These are phyloP conservation scores for Phlebiopsis gigantea DNA, from an alignment of 768 basidiomycete species.

Conservation along the genomic window DNA sequence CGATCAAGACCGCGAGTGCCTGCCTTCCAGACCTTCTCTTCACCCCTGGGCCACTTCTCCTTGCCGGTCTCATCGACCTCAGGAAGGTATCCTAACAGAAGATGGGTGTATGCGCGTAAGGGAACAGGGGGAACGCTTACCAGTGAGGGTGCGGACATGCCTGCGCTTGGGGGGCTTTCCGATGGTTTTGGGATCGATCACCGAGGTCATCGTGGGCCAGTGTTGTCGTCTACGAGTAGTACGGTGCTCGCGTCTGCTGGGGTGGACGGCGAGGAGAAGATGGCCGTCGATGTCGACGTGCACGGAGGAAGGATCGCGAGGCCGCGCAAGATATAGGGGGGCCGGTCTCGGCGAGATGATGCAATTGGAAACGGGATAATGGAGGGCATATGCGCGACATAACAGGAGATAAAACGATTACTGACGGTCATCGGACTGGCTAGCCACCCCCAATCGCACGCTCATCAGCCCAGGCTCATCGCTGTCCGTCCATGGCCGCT, in stretches of 20 bases:
- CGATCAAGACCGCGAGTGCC: slow-evolving; percentile 52
- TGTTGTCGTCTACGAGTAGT: not conserved
- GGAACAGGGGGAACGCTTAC: not conserved
- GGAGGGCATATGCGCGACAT: not conserved
- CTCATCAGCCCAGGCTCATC: not conserved
- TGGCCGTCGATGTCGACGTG: slow-evolving; percentile 5
- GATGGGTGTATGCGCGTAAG: not conserved
- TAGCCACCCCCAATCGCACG: not conserved
- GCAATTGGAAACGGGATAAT: not conserved
- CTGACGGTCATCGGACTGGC: slow-evolving; percentile 3
- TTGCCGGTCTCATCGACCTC: slow-evolving; percentile 73
- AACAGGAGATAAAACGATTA: not conserved
- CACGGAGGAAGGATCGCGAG: not conserved
- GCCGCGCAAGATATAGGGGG: not conserved
- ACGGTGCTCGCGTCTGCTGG: not conserved
- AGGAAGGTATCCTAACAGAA: slow-evolving; percentile 60
- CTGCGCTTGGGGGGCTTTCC: slow-evolving; percentile 12
- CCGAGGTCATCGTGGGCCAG: slow-evolving; percentile 9
- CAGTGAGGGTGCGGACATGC: slow-evolving; percentile 14
- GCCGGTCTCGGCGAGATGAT: not conserved
- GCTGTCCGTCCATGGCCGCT: not conserved
- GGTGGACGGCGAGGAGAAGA: not conserved
- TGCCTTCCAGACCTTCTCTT: slow-evolving; percentile 69
- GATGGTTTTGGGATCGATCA: slow-evolving; percentile 12
- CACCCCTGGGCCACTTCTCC: slow-evolving; percentile 82